Evolutionary conservation across 2,329 filamentous ascomycete species (phyloP).

Genomic region (Cordyceps cicadae): DNA sequence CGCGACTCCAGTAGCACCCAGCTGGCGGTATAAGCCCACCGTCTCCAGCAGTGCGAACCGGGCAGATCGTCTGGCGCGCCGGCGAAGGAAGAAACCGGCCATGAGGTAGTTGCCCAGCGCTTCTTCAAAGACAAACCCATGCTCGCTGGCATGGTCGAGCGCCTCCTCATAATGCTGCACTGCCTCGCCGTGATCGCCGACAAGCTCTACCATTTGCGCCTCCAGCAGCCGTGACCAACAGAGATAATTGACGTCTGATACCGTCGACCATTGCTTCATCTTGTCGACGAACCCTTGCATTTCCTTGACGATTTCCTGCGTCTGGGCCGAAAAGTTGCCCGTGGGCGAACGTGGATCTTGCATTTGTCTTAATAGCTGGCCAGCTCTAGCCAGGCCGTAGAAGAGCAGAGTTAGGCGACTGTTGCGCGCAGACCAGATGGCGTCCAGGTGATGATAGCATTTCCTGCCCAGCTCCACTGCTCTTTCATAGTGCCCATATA

Average conservation of each 20-base stretch:
- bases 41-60: slow-evolving; percentile 61
- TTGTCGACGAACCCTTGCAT: slow-evolving; percentile 48
- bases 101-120: slow-evolving; percentile 67
- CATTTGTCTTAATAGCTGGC: slow-evolving; percentile 40
- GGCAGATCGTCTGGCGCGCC: slow-evolving; percentile 58
- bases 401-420: slow-evolving; percentile 50
- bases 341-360: slow-evolving; percentile 38
- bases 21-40: slow-evolving; percentile 57
- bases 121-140: slow-evolving; percentile 62
- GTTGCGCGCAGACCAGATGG: slow-evolving; percentile 53
- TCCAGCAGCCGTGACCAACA: slow-evolving; percentile 60
- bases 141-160: slow-evolving; percentile 61
- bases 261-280: slow-evolving; percentile 55
- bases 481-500: slow-evolving; percentile 54
- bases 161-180: slow-evolving; percentile 61
- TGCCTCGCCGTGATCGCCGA: slow-evolving; percentile 46
- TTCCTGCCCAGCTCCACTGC: slow-evolving; percentile 49
- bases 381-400: slow-evolving; percentile 49
- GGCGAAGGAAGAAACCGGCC: slow-evolving; percentile 60
- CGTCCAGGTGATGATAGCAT: slow-evolving; percentile 37
- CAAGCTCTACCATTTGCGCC: slow-evolving; percentile 60
- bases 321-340: slow-evolving; percentile 34
- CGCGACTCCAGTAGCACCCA: slow-evolving; percentile 62
- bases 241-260: slow-evolving; percentile 64
- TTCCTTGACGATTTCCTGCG: slow-evolving; percentile 41